phyloP scores from a whole-genome alignment of 805 yeast genomes.

The Kluyveromyces wickerhamii region DNA sequence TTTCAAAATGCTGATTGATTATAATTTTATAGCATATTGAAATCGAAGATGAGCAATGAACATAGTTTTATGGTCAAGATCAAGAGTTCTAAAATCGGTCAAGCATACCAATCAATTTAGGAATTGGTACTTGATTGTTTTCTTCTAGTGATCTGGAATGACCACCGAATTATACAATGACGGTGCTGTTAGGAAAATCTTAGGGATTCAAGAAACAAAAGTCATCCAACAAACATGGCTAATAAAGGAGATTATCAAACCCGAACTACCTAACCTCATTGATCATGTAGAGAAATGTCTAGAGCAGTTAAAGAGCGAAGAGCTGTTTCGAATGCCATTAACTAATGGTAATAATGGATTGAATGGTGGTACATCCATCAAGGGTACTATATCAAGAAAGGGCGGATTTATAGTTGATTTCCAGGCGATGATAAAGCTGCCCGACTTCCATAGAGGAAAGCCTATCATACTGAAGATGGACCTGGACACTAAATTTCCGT shows the following conservation, averaged over 20 bases:
- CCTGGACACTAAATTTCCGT: constrained; percentile 36
- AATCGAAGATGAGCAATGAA: no score
- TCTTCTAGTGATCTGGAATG: constrained; percentile 14
- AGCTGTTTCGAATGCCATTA: constrained; percentile 48
- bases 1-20: no score
- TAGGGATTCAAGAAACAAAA: constrained; percentile 12
- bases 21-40: no score
- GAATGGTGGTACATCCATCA: constrained; percentile 28
- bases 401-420: constrained; percentile 46
- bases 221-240: constrained; percentile 36
- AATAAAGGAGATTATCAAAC: constrained; percentile 38
- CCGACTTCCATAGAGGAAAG: constrained; percentile 36
- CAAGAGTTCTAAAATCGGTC: no score
- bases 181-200: constrained; percentile 7
- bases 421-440: constrained; percentile 31
- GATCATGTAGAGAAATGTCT: constrained; percentile 39
- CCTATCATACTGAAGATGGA: constrained; percentile 32
- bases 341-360: constrained; percentile 13
- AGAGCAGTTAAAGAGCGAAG: constrained; percentile 31
- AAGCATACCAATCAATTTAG: no score
- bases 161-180: constrained; percentile 30
- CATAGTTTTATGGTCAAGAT: no score
- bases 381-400: constrained; percentile 52
- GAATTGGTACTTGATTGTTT: no score
- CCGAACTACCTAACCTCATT: constrained; percentile 39